Conservation (phyloP, 2,329 filamentous ascomycete species). For the Fusarium phyllophilum region DNA sequence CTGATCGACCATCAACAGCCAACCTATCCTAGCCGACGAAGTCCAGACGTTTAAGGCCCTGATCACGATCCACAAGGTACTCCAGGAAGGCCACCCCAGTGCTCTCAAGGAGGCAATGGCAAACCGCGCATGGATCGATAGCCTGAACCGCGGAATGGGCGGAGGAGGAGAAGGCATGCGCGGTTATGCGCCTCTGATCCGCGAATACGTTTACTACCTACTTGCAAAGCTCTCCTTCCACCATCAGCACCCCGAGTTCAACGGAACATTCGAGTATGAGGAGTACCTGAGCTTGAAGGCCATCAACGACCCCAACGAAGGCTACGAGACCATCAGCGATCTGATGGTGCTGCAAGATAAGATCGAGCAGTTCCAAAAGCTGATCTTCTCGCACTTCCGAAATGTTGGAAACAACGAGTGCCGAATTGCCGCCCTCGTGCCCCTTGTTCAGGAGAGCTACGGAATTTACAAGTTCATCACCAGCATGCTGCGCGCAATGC, state of each 20-base stretch:
- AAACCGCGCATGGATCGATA: slow-evolving; percentile 92
- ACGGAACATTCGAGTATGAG: slow-evolving; percentile 98
- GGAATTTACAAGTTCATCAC: slow-evolving; percentile 99
- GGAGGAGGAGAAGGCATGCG: slow-evolving; percentile 87
- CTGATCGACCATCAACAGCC: slow-evolving; percentile 61
- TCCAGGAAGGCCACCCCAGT: slow-evolving; percentile 94
- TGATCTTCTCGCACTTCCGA: slow-evolving; percentile 97
- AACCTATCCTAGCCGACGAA: slow-evolving; percentile 98
- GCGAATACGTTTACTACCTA: slow-evolving; percentile 96
- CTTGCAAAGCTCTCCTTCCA: slow-evolving; percentile 97
- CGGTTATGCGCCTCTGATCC: slow-evolving; percentile 91
- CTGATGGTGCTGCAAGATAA: slow-evolving; percentile 97
- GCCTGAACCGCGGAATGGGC: slow-evolving; percentile 82
- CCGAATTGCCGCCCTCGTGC: slow-evolving; percentile 91
- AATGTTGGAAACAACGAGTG: slow-evolving; percentile 94
- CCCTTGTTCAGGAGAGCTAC: slow-evolving; percentile 96
- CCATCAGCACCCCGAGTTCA: slow-evolving; percentile 96
- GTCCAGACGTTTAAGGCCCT: slow-evolving; percentile 99
- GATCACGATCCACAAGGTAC: slow-evolving; percentile 96
- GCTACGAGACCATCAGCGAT: slow-evolving; percentile 95
- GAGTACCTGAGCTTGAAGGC: slow-evolving; percentile 98
- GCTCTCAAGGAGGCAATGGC: slow-evolving; percentile 89
- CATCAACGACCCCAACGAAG: slow-evolving; percentile 98
- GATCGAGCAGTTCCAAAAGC: slow-evolving; percentile 98
- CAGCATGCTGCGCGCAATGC: slow-evolving; percentile 98